A percentile compares a stretch with the other conserved stretches of the same genome.
These are phyloP conservation scores for Leishmania tarentolae DNA, from an alignment of 208 protist species.

Conservation along the genomic window DNA sequence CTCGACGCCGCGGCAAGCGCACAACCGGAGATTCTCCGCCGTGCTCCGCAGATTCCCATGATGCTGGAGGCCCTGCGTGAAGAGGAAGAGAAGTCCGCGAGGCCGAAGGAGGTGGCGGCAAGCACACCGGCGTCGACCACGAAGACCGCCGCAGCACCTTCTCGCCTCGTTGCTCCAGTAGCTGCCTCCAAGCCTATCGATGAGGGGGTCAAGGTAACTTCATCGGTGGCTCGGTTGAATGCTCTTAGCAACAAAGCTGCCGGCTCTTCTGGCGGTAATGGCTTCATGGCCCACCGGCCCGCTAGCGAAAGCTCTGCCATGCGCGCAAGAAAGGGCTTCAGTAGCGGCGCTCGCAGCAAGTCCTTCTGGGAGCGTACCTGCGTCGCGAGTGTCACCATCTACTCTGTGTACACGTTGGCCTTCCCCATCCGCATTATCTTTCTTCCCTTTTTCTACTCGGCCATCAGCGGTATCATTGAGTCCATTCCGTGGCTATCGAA, in stretches of 20 bases:
- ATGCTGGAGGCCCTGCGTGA: conserved; percentile 71
- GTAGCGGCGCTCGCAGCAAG: conserved; percentile 40
- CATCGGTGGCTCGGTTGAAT: conserved; percentile 61
- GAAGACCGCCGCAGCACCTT: background rate
- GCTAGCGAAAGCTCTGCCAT: conserved; percentile 21
- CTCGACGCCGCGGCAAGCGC: conserved; percentile 59
- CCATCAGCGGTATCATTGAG: conserved; percentile 63
- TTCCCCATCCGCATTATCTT: conserved; percentile 84
- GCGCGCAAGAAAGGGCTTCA: conserved; percentile 38
- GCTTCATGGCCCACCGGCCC: conserved; percentile 10
- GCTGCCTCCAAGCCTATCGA: conserved; percentile 5
- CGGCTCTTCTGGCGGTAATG: conserved; percentile 12
- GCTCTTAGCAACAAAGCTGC: conserved; percentile 37
- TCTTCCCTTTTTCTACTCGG: conserved; percentile 69
- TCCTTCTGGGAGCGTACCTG: conserved; percentile 81
- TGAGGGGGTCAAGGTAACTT: conserved; percentile 44
- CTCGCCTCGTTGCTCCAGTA: background rate
- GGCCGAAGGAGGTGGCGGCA: background rate
- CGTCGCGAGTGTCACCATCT: conserved; percentile 49
- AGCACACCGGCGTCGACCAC: conserved; percentile 6
- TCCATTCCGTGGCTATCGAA: conserved; percentile 78
- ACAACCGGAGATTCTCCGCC: conserved; percentile 71
- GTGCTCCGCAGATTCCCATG: conserved; percentile 57
- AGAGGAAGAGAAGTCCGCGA: conserved; percentile 45
- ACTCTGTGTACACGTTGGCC: conserved; percentile 71